phyloP scores from a whole-genome alignment of 1,284 basidiomycete species.

The Gastroboletus turbinatus region DNA sequence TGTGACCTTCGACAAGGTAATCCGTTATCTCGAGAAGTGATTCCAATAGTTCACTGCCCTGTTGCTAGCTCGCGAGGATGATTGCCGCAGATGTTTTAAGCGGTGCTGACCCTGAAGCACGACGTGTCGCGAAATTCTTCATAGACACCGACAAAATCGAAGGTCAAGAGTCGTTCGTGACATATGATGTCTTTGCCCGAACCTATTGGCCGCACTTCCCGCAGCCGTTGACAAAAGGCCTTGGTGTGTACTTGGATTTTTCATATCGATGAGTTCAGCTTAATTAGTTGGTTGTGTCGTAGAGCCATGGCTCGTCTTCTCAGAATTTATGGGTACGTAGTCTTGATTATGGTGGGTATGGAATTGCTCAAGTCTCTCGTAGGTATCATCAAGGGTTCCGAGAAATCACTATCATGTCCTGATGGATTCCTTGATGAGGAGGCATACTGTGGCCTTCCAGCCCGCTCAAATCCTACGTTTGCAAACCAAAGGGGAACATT shows the following conservation, averaged over 20 bases:
- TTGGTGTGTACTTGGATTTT: constrained; percentile 44
- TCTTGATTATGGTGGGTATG: background rate
- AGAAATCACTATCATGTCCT: constrained; percentile 40
- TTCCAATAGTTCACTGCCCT: constrained; percentile 1
- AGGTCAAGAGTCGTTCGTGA: constrained; percentile 35
- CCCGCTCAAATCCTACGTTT: constrained; percentile 55
- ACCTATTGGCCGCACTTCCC: constrained; percentile 68
- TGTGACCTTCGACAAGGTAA: constrained; percentile 61
- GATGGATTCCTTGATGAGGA: constrained; percentile 43
- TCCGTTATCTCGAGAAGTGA: constrained; percentile 7
- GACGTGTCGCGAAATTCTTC: constrained; percentile 15
- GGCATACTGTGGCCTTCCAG: constrained; percentile 49
- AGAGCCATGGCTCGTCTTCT: constrained; percentile 66
- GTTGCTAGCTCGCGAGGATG: constrained; percentile 15
- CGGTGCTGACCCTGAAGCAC: constrained; percentile 8
- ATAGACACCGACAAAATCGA: constrained; percentile 15
- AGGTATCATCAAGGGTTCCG: constrained; percentile 72
- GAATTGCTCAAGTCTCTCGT: background rate
- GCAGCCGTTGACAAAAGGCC: constrained; percentile 50
- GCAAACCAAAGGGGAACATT: constrained; percentile 47
- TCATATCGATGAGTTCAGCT: background rate
- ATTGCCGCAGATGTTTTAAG: constrained; percentile 24
- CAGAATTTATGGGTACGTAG: constrained; percentile 61
- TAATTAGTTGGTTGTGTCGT: background rate
- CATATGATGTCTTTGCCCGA: constrained; percentile 51